These are phyloP conservation scores for Carex sylvatica DNA, from an alignment of 202 grass and related monocot genomes.

Conservation along the genomic window DNA sequence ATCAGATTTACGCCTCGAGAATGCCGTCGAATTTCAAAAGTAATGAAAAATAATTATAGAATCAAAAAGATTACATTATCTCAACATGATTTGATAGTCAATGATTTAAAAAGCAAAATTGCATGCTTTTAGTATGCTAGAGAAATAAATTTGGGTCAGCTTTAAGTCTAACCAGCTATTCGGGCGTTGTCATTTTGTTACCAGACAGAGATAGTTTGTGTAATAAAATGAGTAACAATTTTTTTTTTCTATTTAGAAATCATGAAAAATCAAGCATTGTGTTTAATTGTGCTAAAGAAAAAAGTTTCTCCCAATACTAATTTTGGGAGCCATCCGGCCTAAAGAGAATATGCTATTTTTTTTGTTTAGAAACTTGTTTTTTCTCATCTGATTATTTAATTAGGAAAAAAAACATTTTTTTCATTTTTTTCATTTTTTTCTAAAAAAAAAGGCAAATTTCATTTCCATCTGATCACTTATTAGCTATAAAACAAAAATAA, in stretches of 20 bases:
- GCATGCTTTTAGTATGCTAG: neutral
- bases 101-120: neutral
- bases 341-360: no score
- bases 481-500: neutral
- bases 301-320: neutral
- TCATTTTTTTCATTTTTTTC: no score
- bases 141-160: neutral
- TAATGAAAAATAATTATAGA: no score
- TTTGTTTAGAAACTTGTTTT: no score
- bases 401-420: no score
- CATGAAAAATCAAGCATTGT: neutral
- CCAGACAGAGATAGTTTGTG: neutral
- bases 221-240: neutral
- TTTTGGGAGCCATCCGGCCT: neutral
- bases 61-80: no score
- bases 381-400: no score
- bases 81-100: no score
- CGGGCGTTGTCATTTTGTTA: neutral
- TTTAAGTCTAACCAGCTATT: neutral
- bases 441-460: no score
- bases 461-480: neutral
- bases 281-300: neutral
- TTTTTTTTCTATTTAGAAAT: neutral
- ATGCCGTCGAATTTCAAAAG: neutral
- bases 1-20: neutral